Evolutionary conservation across 2,329 filamentous ascomycete species (phyloP).

Genomic region (Ophiobolus disseminans): DNA sequence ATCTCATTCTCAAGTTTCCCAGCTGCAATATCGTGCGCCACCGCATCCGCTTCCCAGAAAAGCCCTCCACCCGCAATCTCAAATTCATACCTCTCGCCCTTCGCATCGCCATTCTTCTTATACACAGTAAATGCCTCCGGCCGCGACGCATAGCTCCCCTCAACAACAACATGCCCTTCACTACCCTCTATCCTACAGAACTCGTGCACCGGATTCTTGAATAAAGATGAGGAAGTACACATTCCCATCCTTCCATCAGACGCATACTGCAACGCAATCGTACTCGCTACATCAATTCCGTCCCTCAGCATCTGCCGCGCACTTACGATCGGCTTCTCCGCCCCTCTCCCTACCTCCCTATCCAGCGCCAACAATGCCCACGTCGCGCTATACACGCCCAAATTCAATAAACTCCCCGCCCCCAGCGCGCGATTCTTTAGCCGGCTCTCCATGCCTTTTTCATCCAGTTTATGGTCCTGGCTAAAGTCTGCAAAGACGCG

Average conservation of each 20-base stretch:
- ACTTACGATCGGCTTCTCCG: too few species aligned
- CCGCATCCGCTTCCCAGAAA: conserved; percentile 84
- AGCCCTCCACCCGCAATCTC: conserved; percentile 71
- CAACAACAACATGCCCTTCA: conserved; percentile 50
- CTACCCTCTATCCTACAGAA: conserved; percentile 52
- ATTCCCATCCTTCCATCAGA: conserved; percentile 42
- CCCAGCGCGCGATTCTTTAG: conserved; percentile 79
- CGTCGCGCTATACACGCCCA: conserved; percentile 83
- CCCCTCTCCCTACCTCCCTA: neutral
- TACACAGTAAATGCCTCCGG: conserved; percentile 14
- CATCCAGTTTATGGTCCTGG: conserved; percentile 50
- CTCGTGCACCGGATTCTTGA: too few species aligned
- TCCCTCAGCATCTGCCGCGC: too few species aligned
- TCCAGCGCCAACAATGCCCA: conserved; percentile 57
- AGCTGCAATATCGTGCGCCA: conserved; percentile 74
- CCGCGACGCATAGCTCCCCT: conserved; percentile 42
- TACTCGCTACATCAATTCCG: too few species aligned
- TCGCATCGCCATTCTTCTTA: conserved; percentile 22
- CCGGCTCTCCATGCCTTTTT: conserved; percentile 60
- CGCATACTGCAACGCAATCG: conserved; percentile 71
- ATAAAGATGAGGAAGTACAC: conserved; percentile 14
- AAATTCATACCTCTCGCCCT: conserved; percentile 48
- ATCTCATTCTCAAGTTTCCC: conserved; percentile 68
- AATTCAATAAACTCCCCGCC: conserved; percentile 77
- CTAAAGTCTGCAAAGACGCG: conserved; percentile 2